Percentiles rank a stretch among this genome's conserved stretches.
phyloP scores from a whole-genome alignment of 352 stramenopile species.

The Phytopythium oedochilum region DNA sequence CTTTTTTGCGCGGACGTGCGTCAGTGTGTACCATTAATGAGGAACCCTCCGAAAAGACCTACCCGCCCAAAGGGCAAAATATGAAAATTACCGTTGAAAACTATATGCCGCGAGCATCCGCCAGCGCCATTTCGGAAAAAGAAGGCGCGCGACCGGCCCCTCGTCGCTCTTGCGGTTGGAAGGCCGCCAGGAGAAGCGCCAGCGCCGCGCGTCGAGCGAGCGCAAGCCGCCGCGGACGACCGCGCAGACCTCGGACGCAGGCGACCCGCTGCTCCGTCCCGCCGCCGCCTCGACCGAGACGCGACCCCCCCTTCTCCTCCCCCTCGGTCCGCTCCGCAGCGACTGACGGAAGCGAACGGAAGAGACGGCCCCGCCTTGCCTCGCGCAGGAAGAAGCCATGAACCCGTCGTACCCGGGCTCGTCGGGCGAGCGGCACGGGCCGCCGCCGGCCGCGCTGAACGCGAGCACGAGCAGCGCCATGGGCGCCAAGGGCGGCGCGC shows the following conservation, averaged over 20 bases:
- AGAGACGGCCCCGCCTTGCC: neutral
- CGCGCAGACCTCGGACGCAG: too few species aligned
- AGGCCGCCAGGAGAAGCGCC: neutral
- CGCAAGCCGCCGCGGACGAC: neutral
- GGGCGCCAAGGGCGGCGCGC: conserved; percentile 30
- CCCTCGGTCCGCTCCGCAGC: neutral
- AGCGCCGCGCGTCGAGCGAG: neutral
- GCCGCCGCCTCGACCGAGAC: neutral
- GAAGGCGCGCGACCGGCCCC: neutral
- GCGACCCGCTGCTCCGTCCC: too few species aligned
- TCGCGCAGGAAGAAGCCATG: conserved; percentile 18
- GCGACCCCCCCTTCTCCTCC: neutral
- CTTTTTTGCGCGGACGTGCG: too few species aligned
- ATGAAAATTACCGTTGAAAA: too few species aligned
- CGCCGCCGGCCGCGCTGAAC: conserved; percentile 30
- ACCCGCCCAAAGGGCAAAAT: too few species aligned
- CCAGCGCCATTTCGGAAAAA: conserved; percentile 7
- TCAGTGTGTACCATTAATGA: too few species aligned
- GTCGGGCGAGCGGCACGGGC: conserved; percentile 60
- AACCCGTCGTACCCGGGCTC: conserved; percentile 76
- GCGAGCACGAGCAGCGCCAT: conserved; percentile 20
- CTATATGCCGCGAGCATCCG: neutral
- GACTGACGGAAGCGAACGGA: neutral
- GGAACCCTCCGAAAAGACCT: too few species aligned
- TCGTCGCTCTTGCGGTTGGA: neutral